A percentile compares a stretch with the other conserved stretches of the same genome.
Evolutionary conservation across 164 flowering plant species (phyloP).

Genomic region (Pachysandra terminalis): DNA sequence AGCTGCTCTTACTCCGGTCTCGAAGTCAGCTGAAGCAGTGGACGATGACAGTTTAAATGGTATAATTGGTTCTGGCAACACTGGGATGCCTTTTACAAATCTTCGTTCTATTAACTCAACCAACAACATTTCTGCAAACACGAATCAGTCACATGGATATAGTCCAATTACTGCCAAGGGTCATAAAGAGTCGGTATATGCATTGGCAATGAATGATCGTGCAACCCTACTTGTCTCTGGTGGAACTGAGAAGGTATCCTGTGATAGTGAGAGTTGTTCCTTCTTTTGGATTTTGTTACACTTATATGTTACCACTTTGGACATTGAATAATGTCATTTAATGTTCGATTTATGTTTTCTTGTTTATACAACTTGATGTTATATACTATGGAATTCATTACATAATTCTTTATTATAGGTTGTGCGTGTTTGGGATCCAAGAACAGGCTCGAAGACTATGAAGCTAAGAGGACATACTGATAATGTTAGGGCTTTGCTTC

Average conservation of each 20-base stretch:
- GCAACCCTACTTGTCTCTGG: constrained; percentile 97
- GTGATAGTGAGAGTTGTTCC: constrained; percentile 11
- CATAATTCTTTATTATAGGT: constrained; percentile 43
- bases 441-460: constrained; percentile 90
- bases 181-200: constrained; percentile 97
- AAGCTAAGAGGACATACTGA: constrained; percentile 97
- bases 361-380: not conserved
- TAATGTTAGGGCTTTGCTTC: constrained; percentile 81
- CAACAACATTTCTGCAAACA: constrained; percentile 66
- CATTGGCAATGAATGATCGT: constrained; percentile 89
- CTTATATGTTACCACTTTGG: not conserved
- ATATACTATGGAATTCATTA: not conserved
- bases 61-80: constrained; percentile 46
- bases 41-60: constrained; percentile 76
- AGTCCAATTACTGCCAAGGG: constrained; percentile 85
- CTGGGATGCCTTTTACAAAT: constrained; percentile 50
- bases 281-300: not conserved
- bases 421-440: constrained; percentile 98
- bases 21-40: constrained; percentile 58
- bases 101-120: constrained; percentile 72
- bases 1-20: constrained; percentile 68
- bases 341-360: not conserved
- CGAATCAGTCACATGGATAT: constrained; percentile 71
- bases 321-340: not conserved
- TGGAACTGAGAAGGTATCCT: constrained; percentile 93